These are phyloP conservation scores for Hordeum pubiflorum DNA, from an alignment of 202 grass and related monocot species.

Conservation along the genomic window DNA sequence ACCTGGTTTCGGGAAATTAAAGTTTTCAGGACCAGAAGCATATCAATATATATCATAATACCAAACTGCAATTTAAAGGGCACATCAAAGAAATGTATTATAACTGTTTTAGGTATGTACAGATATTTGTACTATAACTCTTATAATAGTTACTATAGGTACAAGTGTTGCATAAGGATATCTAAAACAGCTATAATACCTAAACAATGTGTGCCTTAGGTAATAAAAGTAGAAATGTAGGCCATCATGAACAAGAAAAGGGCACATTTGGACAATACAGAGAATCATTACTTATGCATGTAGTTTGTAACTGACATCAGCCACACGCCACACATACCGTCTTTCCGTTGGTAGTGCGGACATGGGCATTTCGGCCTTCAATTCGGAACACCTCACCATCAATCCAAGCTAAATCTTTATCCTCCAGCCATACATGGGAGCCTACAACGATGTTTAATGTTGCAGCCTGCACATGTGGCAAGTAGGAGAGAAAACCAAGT, in stretches of 20 bases:
- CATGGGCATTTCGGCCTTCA: slow-evolving; percentile 43
- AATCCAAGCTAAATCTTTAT: slow-evolving; percentile 72
- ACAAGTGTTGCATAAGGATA: not conserved
- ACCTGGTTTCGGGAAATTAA: slow-evolving; percentile 35
- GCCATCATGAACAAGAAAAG: not conserved
- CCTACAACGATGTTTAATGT: slow-evolving; percentile 63
- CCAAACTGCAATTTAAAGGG: slow-evolving; percentile 9
- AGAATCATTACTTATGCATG: not conserved
- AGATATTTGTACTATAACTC: not conserved
- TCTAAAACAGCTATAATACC: not conserved
- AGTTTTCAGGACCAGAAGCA: not conserved
- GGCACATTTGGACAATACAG: not conserved
- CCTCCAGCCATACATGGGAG: slow-evolving; percentile 81
- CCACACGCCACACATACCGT: slow-evolving; percentile 35
- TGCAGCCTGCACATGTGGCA: slow-evolving; percentile 28
- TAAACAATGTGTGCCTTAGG: not conserved
- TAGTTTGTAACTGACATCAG: not conserved
- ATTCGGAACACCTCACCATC: slow-evolving; percentile 70
- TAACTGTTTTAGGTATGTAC: not conserved
- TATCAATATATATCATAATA: not conserved
- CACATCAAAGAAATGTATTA: not conserved
- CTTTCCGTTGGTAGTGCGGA: slow-evolving; percentile 64
- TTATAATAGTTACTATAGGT: not conserved
- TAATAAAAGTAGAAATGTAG: not conserved
- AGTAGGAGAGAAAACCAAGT: not conserved